Evolutionary conservation across 2,329 filamentous ascomycete species (phyloP).

Genomic region (Aureobasidium subglaciale): DNA sequence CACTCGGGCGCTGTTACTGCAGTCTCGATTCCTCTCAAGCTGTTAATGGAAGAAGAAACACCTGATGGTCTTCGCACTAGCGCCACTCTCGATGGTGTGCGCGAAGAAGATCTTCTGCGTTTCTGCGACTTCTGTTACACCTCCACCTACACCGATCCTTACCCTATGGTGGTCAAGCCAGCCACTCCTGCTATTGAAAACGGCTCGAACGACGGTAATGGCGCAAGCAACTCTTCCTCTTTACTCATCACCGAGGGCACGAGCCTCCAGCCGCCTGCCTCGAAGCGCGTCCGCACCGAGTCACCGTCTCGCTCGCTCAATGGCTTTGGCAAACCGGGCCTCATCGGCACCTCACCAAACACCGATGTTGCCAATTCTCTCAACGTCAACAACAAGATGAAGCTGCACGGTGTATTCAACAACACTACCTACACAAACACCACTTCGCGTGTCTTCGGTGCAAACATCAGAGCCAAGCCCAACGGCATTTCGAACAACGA

Average conservation of each 20-base stretch:
- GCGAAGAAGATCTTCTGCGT: conserved; percentile 12
- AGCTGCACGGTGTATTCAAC: not conserved
- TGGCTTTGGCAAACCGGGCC: not conserved
- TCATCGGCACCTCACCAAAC: not conserved
- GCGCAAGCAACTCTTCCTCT: not conserved
- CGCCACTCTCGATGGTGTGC: not conserved
- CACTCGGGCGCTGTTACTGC: conserved; percentile 11
- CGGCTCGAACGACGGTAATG: not conserved
- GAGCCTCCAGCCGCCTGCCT: not conserved
- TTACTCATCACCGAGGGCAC: not conserved
- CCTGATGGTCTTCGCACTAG: not conserved
- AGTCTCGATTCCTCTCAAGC: not conserved
- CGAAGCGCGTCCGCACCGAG: conserved; percentile 2
- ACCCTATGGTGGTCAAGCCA: not conserved
- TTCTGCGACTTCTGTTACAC: conserved; percentile 11
- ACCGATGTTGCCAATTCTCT: not conserved
- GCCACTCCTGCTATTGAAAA: not conserved
- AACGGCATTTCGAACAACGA: not conserved
- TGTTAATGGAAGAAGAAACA: conserved; percentile 6
- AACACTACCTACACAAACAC: not conserved
- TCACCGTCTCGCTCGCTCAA: not conserved
- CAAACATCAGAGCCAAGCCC: not conserved
- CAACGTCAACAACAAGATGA: not conserved
- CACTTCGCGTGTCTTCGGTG: not conserved
- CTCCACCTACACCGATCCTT: conserved; percentile 5